Base-by-base conservation (phyloP, 345 rosid genomes). In the Trapa bicornis region DNA sequence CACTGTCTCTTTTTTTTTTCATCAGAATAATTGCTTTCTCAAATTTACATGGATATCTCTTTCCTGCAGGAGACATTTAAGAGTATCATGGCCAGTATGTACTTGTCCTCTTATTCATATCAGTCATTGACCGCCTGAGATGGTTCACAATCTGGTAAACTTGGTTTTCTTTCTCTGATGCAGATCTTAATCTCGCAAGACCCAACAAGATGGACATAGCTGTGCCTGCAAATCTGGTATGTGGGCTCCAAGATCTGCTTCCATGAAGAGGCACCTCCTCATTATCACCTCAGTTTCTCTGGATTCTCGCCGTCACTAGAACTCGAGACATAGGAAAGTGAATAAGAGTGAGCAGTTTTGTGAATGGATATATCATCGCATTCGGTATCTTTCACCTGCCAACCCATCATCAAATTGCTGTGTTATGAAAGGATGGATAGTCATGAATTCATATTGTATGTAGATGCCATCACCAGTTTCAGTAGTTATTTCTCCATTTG, bases 131-230 rank as follows among this genome's bases (percentile, higher is more conserved):
- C 15, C 14, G 35, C 68, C 50, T 50, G 14, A 50, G 56, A 50
- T 16, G 14, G 56, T 50, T 50, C 17, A 50, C 56, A 16, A 15
- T 17, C 56, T 50, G 14, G 56, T 50, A 48, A 16, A 42, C 65
- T 43, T 29, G 38, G 56, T 3, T 17, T 54, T 22, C 17, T 11
- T 35, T n/a, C 63, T 58, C 60, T 53, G 54, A 14, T 65, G 68
- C 82, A 94, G 97, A 87, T 85, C 80, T 94, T 62, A 86, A 87
- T 68, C 80, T 94, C 63, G 41, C 92, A 70, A 87, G 87, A 76
- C 99, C 99, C 15, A 87, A 91, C 83, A 86, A 87, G 96, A 89
- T 91, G 35, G 97, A 87, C 63, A 71, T 84, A 58, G 90, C 97
- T 33, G 93, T 86, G 39, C 99, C 91, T 38, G 89, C 91, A 56